phyloP scores from a whole-genome alignment of 1,284 basidiomycete genomes.

The Ustilago trichophora region DNA sequence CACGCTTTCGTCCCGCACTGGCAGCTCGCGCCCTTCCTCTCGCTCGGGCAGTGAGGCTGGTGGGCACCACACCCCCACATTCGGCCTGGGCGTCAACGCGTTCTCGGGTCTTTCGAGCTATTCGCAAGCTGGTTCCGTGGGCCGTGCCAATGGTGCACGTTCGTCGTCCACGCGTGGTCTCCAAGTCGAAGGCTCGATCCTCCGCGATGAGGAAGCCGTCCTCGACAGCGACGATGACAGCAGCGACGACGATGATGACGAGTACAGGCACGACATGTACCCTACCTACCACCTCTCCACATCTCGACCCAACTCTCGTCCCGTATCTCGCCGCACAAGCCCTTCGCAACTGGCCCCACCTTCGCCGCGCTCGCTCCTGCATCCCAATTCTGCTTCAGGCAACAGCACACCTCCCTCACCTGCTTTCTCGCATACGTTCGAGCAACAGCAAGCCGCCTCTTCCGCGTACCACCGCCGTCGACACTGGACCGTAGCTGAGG shows the following conservation, averaged over 20 bases:
- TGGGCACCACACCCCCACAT: slow-evolving; percentile 10
- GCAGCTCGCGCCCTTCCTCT: slow-evolving; percentile 30
- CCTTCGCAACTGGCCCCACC: slow-evolving; percentile 1
- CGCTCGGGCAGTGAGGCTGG: slow-evolving; percentile 35
- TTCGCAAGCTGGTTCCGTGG: slow-evolving; percentile 6
- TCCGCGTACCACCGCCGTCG: slow-evolving; percentile 16
- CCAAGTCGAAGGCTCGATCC: slow-evolving; percentile 38
- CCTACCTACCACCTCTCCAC: slow-evolving; percentile 12
- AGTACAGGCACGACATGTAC: slow-evolving; percentile 1
- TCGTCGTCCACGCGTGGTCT: slow-evolving; percentile 16
- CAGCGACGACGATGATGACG: slow-evolving; percentile 12
- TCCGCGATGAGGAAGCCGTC: slow-evolving; percentile 33
- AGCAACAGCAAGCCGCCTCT: slow-evolving; percentile 3
- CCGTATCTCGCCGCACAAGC: slow-evolving; percentile 16
- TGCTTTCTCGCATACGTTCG: slow-evolving; percentile 2
- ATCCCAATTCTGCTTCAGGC: not conserved
- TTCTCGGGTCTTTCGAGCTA: slow-evolving; percentile 37
- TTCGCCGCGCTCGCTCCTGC: slow-evolving; percentile 8
- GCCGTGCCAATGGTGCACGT: slow-evolving; percentile 1
- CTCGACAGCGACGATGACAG: slow-evolving; percentile 32
- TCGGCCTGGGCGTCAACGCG: slow-evolving; percentile 23
- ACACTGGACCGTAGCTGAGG: slow-evolving; percentile 34
- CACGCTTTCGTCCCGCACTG: slow-evolving; percentile 26
- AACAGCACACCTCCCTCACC: slow-evolving; percentile 18
- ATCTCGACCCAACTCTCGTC: slow-evolving; percentile 3